Evolutionary conservation across 1,284 basidiomycete species (phyloP).

Genomic region (Apiotrichum porosum): DNA sequence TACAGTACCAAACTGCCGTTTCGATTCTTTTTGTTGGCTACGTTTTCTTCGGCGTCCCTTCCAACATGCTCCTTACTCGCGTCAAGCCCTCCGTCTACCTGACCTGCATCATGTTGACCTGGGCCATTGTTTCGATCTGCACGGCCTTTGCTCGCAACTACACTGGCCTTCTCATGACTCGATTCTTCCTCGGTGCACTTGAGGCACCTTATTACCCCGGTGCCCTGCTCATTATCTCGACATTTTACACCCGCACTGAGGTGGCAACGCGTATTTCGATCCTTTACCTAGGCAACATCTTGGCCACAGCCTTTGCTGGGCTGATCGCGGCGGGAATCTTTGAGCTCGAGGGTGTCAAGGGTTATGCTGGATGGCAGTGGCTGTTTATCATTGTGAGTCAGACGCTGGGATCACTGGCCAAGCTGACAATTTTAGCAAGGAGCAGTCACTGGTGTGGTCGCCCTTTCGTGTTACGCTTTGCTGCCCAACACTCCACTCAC

Average conservation of each 20-base stretch:
- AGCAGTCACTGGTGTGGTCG: slow-evolving; percentile 13
- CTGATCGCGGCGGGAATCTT: slow-evolving; percentile 22
- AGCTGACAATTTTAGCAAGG: slow-evolving; percentile 9
- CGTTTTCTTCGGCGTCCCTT: slow-evolving; percentile 38
- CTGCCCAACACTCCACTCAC: slow-evolving; percentile 16
- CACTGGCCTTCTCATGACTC: slow-evolving; percentile 28
- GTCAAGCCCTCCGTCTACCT: slow-evolving; percentile 36
- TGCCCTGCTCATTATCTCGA: slow-evolving; percentile 41
- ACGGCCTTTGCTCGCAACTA: slow-evolving; percentile 29
- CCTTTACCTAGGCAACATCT: slow-evolving; percentile 32
- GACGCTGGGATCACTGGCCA: no score
- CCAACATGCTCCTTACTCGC: slow-evolving; percentile 39
- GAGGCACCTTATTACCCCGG: slow-evolving; percentile 37
- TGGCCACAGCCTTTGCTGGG: slow-evolving; percentile 22
- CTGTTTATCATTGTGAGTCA: slow-evolving; percentile 19
- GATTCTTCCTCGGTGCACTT: slow-evolving; percentile 42
- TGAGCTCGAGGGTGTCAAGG: slow-evolving; percentile 13
- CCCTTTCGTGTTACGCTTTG: slow-evolving; percentile 11
- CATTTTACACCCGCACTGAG: slow-evolving; percentile 44
- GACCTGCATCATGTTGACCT: slow-evolving; percentile 28
- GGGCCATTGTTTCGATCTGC: slow-evolving; percentile 20
- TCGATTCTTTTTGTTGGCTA: slow-evolving; percentile 46
- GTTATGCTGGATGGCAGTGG: slow-evolving; percentile 25
- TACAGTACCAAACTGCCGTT: slow-evolving; percentile 36
- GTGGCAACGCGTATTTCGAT: slow-evolving; percentile 40